Conservation (phyloP, 2,329 filamentous ascomycete species). For the Neoarthrinium moseri region DNA sequence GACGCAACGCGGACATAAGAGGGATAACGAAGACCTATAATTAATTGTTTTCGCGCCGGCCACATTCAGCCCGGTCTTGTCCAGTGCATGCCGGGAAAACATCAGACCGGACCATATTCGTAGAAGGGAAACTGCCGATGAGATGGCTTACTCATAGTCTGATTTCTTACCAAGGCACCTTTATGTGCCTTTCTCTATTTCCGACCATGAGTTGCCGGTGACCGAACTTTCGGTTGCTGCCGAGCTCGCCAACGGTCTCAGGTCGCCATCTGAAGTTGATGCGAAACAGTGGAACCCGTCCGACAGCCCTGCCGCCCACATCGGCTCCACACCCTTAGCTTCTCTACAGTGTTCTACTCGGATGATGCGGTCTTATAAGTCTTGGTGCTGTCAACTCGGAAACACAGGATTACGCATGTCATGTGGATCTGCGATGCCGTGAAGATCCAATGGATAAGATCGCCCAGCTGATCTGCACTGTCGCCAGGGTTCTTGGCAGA, state of each 20-base stretch:
- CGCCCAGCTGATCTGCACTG: conserved; percentile 9
- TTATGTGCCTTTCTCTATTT: too few relatives aligned
- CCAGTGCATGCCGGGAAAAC: too few relatives aligned
- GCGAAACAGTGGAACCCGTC: conserved; percentile 17
- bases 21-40: too few relatives aligned
- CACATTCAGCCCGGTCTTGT: too few relatives aligned
- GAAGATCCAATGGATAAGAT: conserved; percentile 13
- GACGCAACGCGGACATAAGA: too few relatives aligned
- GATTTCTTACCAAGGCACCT: too few relatives aligned
- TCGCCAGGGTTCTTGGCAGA: conserved; percentile 5
- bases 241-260: conserved; percentile 8
- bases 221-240: conserved; percentile 1
- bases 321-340: background rate
- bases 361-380: background rate
- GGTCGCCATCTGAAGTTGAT: conserved; percentile 18
- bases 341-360: background rate
- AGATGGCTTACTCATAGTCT: too few relatives aligned
- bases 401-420: conserved; percentile 4
- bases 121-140: too few relatives aligned
- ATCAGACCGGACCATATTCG: too few relatives aligned
- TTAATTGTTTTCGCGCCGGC: too few relatives aligned
- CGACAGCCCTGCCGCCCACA: conserved; percentile 10
- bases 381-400: background rate
- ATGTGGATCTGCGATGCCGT: conserved; percentile 4
- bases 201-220: too few relatives aligned